phyloP scores from a whole-genome alignment of 1,284 basidiomycete species.

The Leccinum subrobustum region DNA sequence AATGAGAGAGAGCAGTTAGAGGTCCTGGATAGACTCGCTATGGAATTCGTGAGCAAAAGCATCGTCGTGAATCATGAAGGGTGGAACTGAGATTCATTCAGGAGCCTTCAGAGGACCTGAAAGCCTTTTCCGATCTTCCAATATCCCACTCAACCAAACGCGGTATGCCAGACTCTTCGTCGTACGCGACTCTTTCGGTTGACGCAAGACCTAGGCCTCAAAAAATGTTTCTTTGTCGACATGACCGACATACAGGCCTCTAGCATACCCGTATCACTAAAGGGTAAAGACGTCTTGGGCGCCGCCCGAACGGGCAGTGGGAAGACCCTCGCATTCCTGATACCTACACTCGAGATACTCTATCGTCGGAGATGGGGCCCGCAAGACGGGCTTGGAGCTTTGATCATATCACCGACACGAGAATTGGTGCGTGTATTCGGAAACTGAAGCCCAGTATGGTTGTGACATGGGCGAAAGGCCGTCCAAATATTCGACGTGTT shows the following conservation, averaged over 20 bases:
- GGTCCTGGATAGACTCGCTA: conserved; percentile 50
- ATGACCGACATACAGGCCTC: conserved; percentile 83
- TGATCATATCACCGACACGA: conserved; percentile 94
- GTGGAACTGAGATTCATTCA: conserved; percentile 29
- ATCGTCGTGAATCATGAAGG: neutral
- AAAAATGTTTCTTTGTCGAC: conserved; percentile 80
- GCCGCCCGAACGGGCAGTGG: conserved; percentile 82
- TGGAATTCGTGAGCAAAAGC: conserved; percentile 53
- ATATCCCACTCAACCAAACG: conserved; percentile 68
- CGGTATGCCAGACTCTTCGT: conserved; percentile 41
- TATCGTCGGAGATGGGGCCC: conserved; percentile 79
- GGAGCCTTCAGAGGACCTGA: conserved; percentile 47
- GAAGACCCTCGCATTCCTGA: conserved; percentile 81
- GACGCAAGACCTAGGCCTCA: conserved; percentile 55
- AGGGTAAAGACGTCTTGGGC: conserved; percentile 71
- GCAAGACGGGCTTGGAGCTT: conserved; percentile 84
- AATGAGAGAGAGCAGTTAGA: conserved; percentile 56
- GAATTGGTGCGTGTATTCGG: conserved; percentile 67
- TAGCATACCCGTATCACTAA: conserved; percentile 63
- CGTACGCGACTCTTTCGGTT: neutral
- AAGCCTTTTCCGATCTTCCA: conserved; percentile 64
- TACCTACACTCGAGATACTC: conserved; percentile 75
- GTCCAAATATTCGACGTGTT: conserved; percentile 98
- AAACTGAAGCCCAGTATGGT: conserved; percentile 1
- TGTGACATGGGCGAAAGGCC: conserved; percentile 49